Base-by-base conservation (phyloP, 768 basidiomycete genomes). In the Gyrodon lividus region DNA sequence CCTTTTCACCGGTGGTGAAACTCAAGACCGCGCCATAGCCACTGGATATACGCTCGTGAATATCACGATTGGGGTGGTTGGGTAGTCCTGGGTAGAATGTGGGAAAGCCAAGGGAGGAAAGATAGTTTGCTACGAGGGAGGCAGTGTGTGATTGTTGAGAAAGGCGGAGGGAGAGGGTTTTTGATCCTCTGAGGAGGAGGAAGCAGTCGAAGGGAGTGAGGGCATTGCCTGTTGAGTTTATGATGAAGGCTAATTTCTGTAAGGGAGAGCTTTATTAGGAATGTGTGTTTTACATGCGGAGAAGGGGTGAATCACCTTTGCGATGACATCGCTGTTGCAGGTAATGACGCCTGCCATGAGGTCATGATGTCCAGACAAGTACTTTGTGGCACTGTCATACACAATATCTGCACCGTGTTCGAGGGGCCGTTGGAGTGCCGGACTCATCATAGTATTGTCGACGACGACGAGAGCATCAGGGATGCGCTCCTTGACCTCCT, bases 391-490 rank as follows among this genome's bases (percentile, higher is more conserved):
- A 52, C 92, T 95, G 70, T 99, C 97, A 63, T 99, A 99, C 8
- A 98, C 95, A 49, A 99, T 84, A 66, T 99, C 97, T 43, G 92
- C 92, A 14, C 96, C 97, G 50, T 97, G 87, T 63, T 98, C 93
- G 33, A 98, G 80, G 10, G 97, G 97, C 51, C 95, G 76, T 66
- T 96, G 94, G 7, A 98, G 77, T 71, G 98, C 98, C 14, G 97
- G 96, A 65, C 94, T 97, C 96, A 98, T 98, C 97, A 98, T 98
- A 54, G 97, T 98, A 67, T 99, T 98, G 69, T 98, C 97, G 19
- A 93, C 92, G 33, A 95, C 89, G 47, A 95, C 74, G 59, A 93
- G 60, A 2, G 92, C 93, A 62, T 89, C 81, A 7, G 87, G 86
- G 16, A 87, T 87, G 43, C 79, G 79, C 61, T 87, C 83, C 64